Evolutionary conservation across 805 yeast genomes (phyloP), one percentile per base, ranked within the genome.

Genomic region (Zygoascus biomembranicola): DNA sequence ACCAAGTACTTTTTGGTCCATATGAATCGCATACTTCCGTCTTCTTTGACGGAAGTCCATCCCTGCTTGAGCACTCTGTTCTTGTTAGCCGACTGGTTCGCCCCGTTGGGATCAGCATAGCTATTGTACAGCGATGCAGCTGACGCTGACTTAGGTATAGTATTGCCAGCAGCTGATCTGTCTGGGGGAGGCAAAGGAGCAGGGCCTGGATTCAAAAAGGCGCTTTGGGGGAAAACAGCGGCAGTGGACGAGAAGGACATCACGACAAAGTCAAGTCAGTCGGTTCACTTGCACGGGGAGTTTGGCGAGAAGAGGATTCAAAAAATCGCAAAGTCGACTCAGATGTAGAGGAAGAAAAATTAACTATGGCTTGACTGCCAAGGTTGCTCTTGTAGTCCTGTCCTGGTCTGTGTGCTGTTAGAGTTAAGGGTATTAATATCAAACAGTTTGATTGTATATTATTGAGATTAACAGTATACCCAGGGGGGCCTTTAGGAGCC

Each of bases 1-100:
- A 87, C 85, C 72, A 92, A 73, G 68, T 75, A 92, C 62, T 94
- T 79, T 65, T 90, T 90, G 55, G 90, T 90, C 99, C 99, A 92
- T 60, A 95, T 75, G 66, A 90, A 90, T 58, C 88, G 79, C 57
- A 92, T 73, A 13, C 59, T 52, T 49, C 97, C 97, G 62, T 92
- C 97, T 62, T 92, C 98, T 67, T 88, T 90, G 55, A 89, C 82
- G 52, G 87, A 86, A 20, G 89, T 90, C 95, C 96, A 90, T 0
- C 97, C 97, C 54, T 80, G 76, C 54, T 79, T 63, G 14, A 63
- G 55, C 39, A 52, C 39, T 35, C 45, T 44, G 37, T 52, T 52
- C 28, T 39, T 32, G 44, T 13, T 26, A 14, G 37, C 2, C 13
- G 19, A 14, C 18, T 3, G 13, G 35, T 20, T 19, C 4, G 43